Evolutionary conservation across 2,329 filamentous ascomycete genomes (phyloP), one percentile per base, ranked within the genome.

Genomic region (Aspergillus oerlinghausenensis): DNA sequence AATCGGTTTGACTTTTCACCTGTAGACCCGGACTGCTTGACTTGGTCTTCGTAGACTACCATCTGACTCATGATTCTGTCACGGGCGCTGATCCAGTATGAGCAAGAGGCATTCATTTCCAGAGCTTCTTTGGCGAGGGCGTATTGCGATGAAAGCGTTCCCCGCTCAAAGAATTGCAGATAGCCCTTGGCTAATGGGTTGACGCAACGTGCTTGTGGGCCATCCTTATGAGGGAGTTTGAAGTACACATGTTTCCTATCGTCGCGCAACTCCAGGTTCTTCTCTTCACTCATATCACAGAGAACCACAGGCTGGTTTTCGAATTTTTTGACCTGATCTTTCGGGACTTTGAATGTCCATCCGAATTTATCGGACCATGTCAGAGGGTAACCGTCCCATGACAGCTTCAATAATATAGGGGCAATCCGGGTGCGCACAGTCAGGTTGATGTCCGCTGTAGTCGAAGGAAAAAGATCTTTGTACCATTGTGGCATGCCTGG

Each of bases 61-160:
- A 97, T 90, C 69, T 99, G 94, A n/a, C 88, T 89, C 81, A 79
- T 93, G 74, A 99, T 99, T 51, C 94, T 82, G 68, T 96, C 91
- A 60, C 94, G 84, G 17, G 94, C 92, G 67, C 91, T 96, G 65
- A 99, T 97, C 94, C 95, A 99, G 74, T 99, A 99, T 0, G 93
- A 97, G 71, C 95, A 99, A 0, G 92, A 96, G 0, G 94, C 92
- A 66, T 99, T 99, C 94, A 99, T 99, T 65, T 97, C 89, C 47
- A 99, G 78, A 0, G 95, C 94, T 71, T 96, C 92, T 69, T 95
- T 97, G 0, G 94, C 94, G 67, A 97, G 93, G 0, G 86, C 72
- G 67, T 88, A 97, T 71, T 96, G 88, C 0, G 93, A 97, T 0
- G 90, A 90, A 3, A 99, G 78, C 0, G 83, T 90, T 0, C 92